A percentile compares a stretch with the other conserved stretches of the same genome.
These are phyloP conservation scores for Talaromyces borbonicus DNA, from an alignment of 495 filamentous ascomycete genomes.

Conservation along the genomic window DNA sequence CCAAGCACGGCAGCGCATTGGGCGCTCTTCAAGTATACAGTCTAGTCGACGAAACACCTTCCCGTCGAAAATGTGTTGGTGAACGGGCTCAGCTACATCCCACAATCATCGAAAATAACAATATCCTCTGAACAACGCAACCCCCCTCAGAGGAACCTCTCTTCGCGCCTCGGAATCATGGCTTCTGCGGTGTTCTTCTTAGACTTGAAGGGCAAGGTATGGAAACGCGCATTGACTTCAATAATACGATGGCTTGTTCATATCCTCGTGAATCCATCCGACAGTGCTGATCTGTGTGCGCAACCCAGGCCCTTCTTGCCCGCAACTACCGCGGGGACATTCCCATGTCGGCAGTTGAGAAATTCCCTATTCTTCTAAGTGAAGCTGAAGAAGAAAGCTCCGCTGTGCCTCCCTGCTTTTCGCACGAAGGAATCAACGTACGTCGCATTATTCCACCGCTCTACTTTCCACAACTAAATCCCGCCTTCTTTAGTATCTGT, in stretches of 20 bases:
- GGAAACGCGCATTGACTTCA: conserved; percentile 15
- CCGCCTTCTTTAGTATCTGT: conserved; percentile 68
- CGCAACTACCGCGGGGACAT: conserved; percentile 99
- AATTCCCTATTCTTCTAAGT: conserved; percentile 91
- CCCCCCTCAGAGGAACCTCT: not conserved
- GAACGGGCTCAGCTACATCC: too few species aligned
- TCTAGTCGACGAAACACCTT: too few species aligned
- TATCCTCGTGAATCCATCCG: too few species aligned
- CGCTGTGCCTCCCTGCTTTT: conserved; percentile 96
- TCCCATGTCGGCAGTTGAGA: conserved; percentile 98
- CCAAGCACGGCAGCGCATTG: too few species aligned
- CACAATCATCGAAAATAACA: not conserved
- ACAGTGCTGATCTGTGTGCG: not conserved
- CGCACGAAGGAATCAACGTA: conserved; percentile 97
- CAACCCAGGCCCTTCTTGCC: conserved; percentile 95
- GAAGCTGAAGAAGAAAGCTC: conserved; percentile 99
- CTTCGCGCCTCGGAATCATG: conserved; percentile 44
- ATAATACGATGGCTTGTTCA: too few species aligned
- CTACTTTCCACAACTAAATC: not conserved
- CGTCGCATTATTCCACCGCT: conserved; percentile 16
- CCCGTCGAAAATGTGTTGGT: too few species aligned
- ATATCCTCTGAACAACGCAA: not conserved
- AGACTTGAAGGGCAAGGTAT: conserved; percentile 98
- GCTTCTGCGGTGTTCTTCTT: conserved; percentile 98
- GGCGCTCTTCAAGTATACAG: too few species aligned